Base-by-base conservation (phyloP, 2,329 filamentous ascomycete species). In the Alternaria gansuensis region DNA sequence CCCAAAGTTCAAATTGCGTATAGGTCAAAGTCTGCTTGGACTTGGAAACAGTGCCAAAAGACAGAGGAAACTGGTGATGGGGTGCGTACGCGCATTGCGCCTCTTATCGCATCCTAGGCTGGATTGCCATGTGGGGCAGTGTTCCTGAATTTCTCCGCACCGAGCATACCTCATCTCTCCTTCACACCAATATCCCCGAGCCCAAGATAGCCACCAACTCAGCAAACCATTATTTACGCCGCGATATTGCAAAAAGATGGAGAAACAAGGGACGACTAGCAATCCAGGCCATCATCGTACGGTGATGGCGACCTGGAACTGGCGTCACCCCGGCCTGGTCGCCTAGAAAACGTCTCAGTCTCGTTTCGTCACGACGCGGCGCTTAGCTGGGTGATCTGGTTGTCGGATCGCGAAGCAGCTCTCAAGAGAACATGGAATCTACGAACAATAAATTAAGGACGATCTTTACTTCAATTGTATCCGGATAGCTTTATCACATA, bases 61-160 rank as follows among this genome's bases (percentile, higher is more conserved):
- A 8, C 13, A 7, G 8, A 24, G 31, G 4, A n/a, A 33, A 8
- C 31, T 26, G 29, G 24, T 13, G 40, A 23, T 21, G 26, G 14
- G 23, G 31, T 36, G 29, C 31, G 5, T 34, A 31, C 44, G 31
- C 2, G 31, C 21, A 48, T 13, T 34, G 44, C 44, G 23, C 17
- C 4, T 33, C 43, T 46, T 33, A 33, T 33, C 29, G 43, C 21
- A 24, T 34, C 44, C 14, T 48, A 36, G 11, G 29, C 11, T 33
- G 29, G 21, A 33, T 45, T 46, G 11, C 7, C 44, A 34, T n/a
- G 29, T 46, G 44, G 44, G 44, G 44, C 17, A 46, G 17, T 34
- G 51, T 51, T 46, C 21, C 44, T 46, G 44, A 29, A 46, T 21
- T 10, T 46, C 44, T 33, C 29, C 29, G 29, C 44, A 34, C 29